Evolutionary conservation across 805 yeast species (phyloP).

Genomic region (Metschnikowia kunwiensis): DNA sequence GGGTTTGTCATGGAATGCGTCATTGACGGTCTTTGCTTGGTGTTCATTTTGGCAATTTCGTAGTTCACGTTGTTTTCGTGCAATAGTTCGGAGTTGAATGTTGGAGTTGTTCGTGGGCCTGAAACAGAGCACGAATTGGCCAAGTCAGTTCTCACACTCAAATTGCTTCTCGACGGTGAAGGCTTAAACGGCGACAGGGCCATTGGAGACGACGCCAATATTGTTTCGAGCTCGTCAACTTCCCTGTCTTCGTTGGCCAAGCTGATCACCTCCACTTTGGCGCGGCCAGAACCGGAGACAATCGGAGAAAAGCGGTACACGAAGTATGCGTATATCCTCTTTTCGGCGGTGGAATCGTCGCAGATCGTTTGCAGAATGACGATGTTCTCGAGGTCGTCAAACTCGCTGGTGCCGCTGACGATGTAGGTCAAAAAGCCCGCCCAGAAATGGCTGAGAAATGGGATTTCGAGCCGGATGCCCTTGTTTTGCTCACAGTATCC

Average conservation of each 20-base stretch:
- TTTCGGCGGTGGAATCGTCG: conserved; percentile 17
- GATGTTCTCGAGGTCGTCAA: conserved; percentile 20
- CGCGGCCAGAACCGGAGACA: conserved; percentile 1
- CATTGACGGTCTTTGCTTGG: conserved; percentile 5
- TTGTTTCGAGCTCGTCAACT: conserved; percentile 35
- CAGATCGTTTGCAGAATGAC: conserved; percentile 32
- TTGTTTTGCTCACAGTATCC: conserved; percentile 25
- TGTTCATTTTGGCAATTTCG: background rate
- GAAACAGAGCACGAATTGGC: conserved; percentile 1
- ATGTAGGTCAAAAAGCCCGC: conserved; percentile 36
- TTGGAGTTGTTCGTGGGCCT: conserved; percentile 38
- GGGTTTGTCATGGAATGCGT: conserved; percentile 8
- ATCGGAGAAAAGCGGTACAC: conserved; percentile 13
- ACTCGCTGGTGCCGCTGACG: conserved; percentile 28
- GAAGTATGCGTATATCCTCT: conserved; percentile 10
- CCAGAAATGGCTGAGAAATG: conserved; percentile 39
- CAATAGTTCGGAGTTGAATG: conserved; percentile 26
- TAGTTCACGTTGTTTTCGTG: conserved; percentile 11
- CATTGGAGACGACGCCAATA: conserved; percentile 37
- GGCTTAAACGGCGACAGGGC: conserved; percentile 34
- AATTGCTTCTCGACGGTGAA: conserved; percentile 20
- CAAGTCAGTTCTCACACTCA: conserved; percentile 17
- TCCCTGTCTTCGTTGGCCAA: conserved; percentile 11
- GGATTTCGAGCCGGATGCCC: conserved; percentile 28
- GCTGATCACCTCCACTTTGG: conserved; percentile 6